Percentiles rank a stretch among this genome's conserved stretches.
Conservation (phyloP, 1,284 basidiomycete genomes). For the Fistulina hepatica region DNA sequence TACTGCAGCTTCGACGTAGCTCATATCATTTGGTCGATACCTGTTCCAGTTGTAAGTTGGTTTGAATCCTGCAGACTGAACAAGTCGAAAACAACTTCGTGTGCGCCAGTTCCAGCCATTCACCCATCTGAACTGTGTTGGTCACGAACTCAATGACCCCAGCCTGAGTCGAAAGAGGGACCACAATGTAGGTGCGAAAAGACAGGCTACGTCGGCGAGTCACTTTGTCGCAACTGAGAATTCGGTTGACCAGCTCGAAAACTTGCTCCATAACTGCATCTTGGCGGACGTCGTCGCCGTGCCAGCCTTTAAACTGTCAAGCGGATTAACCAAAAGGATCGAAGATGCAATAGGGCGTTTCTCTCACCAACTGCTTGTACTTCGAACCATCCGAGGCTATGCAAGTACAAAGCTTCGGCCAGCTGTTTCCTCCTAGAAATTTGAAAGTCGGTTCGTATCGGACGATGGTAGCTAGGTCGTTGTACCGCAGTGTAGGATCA, state of each 20-base stretch:
- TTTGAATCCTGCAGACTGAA: conserved; percentile 4
- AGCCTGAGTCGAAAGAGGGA: conserved; percentile 73
- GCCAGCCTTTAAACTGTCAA: conserved; percentile 81
- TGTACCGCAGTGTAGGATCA: conserved; percentile 63
- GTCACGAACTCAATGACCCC: conserved; percentile 90
- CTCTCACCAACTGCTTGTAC: conserved; percentile 76
- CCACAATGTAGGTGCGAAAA: conserved; percentile 81
- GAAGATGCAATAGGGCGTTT: background rate
- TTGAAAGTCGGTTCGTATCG: conserved; percentile 51
- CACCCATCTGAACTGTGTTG: conserved; percentile 61
- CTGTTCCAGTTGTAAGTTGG: too few relatives aligned
- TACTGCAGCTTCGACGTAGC: too few relatives aligned
- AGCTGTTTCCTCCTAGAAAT: conserved; percentile 70
- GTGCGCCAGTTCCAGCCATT: conserved; percentile 55
- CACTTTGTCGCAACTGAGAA: conserved; percentile 65
- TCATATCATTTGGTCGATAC: conserved; percentile 25
- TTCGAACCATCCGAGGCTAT: conserved; percentile 54
- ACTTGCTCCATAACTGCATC: conserved; percentile 99
- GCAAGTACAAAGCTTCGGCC: conserved; percentile 77
- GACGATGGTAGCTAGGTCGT: conserved; percentile 54
- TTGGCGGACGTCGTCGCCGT: conserved; percentile 86
- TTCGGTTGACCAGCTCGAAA: conserved; percentile 80
- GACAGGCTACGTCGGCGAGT: conserved; percentile 65
- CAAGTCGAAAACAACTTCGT: conserved; percentile 29
- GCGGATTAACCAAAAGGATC: background rate